These are phyloP conservation scores for Calvatia gigantea DNA, from an alignment of 768 basidiomycete species.

Conservation along the genomic window DNA sequence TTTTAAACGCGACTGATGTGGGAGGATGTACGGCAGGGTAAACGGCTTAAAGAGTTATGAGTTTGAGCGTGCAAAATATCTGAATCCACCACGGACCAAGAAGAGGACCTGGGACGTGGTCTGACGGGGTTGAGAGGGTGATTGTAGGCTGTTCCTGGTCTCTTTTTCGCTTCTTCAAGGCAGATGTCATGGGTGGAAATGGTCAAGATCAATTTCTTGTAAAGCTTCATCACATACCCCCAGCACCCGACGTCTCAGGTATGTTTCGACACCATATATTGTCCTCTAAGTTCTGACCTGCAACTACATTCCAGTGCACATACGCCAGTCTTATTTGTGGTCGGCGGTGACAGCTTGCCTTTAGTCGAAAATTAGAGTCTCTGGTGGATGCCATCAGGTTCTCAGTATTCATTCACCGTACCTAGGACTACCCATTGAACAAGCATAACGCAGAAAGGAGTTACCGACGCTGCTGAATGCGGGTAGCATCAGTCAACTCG, in stretches of 20 bases:
- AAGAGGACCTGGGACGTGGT: constrained; percentile 31
- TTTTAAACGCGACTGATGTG: constrained; percentile 54
- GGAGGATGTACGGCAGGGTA: constrained; percentile 68
- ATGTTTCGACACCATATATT: not conserved
- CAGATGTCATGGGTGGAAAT: constrained; percentile 26
- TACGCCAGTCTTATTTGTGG: not conserved
- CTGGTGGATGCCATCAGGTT: constrained; percentile 8
- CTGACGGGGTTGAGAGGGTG: constrained; percentile 27
- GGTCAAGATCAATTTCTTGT: constrained; percentile 7
- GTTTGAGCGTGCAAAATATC: not conserved
- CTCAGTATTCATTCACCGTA: not conserved
- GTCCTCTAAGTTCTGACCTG: not conserved
- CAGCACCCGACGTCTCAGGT: not conserved
- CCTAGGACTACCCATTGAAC: not conserved
- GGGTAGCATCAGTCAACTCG: not conserved
- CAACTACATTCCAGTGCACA: not conserved
- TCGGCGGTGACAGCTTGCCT: not conserved
- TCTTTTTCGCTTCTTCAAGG: constrained; percentile 41
- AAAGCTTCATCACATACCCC: constrained; percentile 1
- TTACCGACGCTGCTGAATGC: not conserved
- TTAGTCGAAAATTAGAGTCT: constrained; percentile 1
- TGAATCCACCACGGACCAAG: constrained; percentile 29
- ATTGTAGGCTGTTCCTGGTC: constrained; percentile 24
- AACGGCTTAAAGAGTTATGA: constrained; percentile 21
- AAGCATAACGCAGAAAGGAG: not conserved